Percentiles rank a stretch among this genome's conserved stretches.
phyloP scores from a whole-genome alignment of 805 yeast genomes.

The Saccharomyces eubayanus region DNA sequence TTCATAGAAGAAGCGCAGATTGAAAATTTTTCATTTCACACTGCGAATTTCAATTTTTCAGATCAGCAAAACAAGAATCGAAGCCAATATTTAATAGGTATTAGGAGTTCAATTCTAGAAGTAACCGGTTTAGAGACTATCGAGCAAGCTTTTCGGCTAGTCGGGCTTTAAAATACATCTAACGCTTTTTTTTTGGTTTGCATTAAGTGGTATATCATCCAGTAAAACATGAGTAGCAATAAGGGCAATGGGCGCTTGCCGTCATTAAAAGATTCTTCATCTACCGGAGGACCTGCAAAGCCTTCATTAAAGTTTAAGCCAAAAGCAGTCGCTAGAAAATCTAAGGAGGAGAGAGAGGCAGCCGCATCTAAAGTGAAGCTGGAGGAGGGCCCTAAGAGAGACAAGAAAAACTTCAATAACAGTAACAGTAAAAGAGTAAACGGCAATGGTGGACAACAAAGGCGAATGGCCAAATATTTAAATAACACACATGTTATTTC shows the following conservation, averaged over 20 bases:
- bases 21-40: slow-evolving; percentile 3
- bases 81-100: background rate
- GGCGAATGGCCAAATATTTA: slow-evolving; percentile 25
- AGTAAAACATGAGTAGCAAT: slow-evolving; percentile 9
- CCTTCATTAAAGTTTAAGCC: slow-evolving; percentile 73
- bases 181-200: background rate
- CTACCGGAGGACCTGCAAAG: slow-evolving; percentile 19
- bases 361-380: slow-evolving; percentile 51
- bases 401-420: slow-evolving; percentile 10
- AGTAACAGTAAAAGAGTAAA: slow-evolving; percentile 13
- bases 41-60: background rate
- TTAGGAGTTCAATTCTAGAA: background rate
- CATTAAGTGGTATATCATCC: background rate
- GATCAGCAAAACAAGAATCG: background rate
- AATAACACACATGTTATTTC: slow-evolving; percentile 53
- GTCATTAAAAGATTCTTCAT: slow-evolving; percentile 16
- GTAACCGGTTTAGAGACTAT: background rate
- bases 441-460: slow-evolving; percentile 14
- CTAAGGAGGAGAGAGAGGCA: slow-evolving; percentile 76
- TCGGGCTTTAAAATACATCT: background rate
- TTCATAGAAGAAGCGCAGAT: background rate
- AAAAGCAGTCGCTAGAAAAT: slow-evolving; percentile 73
- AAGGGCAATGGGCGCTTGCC: slow-evolving; percentile 28
- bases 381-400: slow-evolving; percentile 10
- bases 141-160: background rate